Evolutionary conservation across 345 rosid species (phyloP).

Genomic region (Aquilaria yunnanensis): DNA sequence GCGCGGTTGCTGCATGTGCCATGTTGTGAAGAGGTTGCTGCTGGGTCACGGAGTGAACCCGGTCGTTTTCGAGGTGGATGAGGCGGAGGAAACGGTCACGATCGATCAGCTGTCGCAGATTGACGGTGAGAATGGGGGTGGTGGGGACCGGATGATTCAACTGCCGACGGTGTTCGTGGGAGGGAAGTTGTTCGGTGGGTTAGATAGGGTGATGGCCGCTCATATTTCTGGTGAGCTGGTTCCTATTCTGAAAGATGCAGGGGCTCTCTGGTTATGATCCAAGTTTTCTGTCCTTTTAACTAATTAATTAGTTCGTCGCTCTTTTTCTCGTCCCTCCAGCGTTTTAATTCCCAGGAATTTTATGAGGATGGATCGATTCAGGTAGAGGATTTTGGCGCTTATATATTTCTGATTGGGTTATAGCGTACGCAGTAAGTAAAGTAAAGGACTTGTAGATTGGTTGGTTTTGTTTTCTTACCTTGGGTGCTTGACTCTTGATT

Average conservation of each 20-base stretch:
- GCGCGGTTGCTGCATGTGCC: conserved; percentile 76
- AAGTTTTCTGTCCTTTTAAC: not conserved
- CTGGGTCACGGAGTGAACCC: conserved; percentile 79
- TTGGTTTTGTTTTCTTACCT: too few species aligned
- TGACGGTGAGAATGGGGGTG: conserved; percentile 9
- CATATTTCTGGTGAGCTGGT: conserved; percentile 84
- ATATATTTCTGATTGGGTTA: too few species aligned
- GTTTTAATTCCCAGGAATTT: too few species aligned
- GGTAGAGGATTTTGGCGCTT: too few species aligned
- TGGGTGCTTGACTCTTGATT: too few species aligned
- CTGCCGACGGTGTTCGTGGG: conserved; percentile 78
- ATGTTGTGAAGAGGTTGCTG: conserved; percentile 59
- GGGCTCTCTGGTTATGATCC: conserved; percentile 76
- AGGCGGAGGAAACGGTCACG: conserved; percentile 39
- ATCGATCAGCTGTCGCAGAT: conserved; percentile 26
- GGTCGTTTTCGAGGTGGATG: conserved; percentile 49
- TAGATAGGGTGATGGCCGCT: conserved; percentile 73
- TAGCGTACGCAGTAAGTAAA: too few species aligned
- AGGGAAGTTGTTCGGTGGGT: conserved; percentile 77
- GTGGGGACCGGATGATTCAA: conserved; percentile 19
- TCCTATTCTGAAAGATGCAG: conserved; percentile 71
- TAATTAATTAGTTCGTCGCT: not conserved
- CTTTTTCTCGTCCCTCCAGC: too few species aligned
- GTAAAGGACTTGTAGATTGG: too few species aligned
- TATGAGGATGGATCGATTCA: too few species aligned